phyloP scores from a whole-genome alignment of 305 asterid genomes.

The Andrographis paniculata region DNA sequence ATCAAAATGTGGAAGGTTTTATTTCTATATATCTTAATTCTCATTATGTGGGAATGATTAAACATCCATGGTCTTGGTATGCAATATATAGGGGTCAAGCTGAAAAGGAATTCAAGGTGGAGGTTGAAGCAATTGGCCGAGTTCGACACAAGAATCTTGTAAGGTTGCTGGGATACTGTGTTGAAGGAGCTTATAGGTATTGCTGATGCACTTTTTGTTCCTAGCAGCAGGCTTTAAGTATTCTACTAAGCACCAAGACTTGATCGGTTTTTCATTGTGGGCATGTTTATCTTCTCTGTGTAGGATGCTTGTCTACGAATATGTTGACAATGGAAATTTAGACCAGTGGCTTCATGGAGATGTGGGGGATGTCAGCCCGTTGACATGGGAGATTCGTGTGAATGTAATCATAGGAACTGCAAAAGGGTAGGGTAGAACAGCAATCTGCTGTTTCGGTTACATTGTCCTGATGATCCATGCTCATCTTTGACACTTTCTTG shows the following conservation, averaged over 20 bases:
- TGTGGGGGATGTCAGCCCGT: slow-evolving; percentile 65
- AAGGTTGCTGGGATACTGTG: slow-evolving; percentile 65
- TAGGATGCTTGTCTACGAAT: slow-evolving; percentile 81
- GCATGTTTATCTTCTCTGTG: slow-evolving; percentile 1
- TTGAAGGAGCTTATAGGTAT: slow-evolving; percentile 76
- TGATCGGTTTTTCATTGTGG: neutral
- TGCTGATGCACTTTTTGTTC: neutral
- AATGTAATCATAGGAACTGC: slow-evolving; percentile 63
- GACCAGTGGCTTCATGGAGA: slow-evolving; percentile 88
- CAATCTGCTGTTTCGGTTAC: slow-evolving; percentile 2
- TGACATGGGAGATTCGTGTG: slow-evolving; percentile 68
- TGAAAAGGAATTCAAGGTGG: slow-evolving; percentile 69
- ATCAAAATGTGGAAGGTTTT: too few relatives aligned
- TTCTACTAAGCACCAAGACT: neutral
- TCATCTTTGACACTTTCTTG: slow-evolving; percentile 12
- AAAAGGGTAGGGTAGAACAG: slow-evolving; percentile 45
- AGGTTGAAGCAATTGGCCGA: slow-evolving; percentile 69
- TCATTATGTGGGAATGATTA: slow-evolving; percentile 4
- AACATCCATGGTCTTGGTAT: neutral
- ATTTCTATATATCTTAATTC: neutral
- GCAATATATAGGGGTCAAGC: slow-evolving; percentile 51
- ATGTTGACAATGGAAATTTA: slow-evolving; percentile 64
- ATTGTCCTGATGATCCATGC: neutral
- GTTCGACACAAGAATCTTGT: slow-evolving; percentile 80
- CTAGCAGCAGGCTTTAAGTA: neutral